Conservation (phyloP, 2,329 filamentous ascomycete genomes). For the Alternaria rosae region DNA sequence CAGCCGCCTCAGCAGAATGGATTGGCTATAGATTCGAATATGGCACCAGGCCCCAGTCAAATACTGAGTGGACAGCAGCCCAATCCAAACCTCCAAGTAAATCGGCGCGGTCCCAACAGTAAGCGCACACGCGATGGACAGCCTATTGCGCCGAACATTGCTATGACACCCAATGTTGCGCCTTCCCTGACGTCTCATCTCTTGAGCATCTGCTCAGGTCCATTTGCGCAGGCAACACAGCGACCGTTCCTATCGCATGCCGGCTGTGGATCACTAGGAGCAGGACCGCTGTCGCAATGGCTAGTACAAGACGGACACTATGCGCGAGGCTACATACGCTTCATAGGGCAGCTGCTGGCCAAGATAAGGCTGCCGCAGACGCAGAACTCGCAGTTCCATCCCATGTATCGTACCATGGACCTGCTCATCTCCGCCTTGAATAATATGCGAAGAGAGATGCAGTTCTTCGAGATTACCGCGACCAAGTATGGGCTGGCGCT, state of each 20-base stretch:
- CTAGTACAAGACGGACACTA: conserved; percentile 76
- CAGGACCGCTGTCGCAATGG: conserved; percentile 67
- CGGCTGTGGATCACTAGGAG: conserved; percentile 67
- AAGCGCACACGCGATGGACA: conserved; percentile 50
- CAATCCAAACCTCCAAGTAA: conserved; percentile 58
- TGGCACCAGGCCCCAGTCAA: conserved; percentile 34
- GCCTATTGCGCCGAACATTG: conserved; percentile 43
- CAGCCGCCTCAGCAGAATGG: conserved; percentile 26
- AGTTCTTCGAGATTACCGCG: conserved; percentile 72
- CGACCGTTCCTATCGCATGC: conserved; percentile 71
- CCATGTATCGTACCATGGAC: conserved; percentile 66
- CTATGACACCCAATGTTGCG: conserved; percentile 31
- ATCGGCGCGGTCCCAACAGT: conserved; percentile 53
- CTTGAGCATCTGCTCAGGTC: conserved; percentile 56
- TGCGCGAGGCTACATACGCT: conserved; percentile 73
- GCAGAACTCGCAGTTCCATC: conserved; percentile 52
- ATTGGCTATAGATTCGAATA: conserved; percentile 20
- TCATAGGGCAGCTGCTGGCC: conserved; percentile 69
- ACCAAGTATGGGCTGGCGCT: conserved; percentile 66
- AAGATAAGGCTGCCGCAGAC: conserved; percentile 65
- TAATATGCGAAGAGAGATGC: conserved; percentile 72
- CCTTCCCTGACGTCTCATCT: conserved; percentile 66
- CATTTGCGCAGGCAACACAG: conserved; percentile 66
- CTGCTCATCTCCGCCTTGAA: conserved; percentile 70
- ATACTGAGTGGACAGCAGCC: conserved; percentile 57